A percentile compares a stretch with the other conserved stretches of the same genome.
Conservation (phyloP, 345 rosid genomes). For the Euphorbia peplus region DNA sequence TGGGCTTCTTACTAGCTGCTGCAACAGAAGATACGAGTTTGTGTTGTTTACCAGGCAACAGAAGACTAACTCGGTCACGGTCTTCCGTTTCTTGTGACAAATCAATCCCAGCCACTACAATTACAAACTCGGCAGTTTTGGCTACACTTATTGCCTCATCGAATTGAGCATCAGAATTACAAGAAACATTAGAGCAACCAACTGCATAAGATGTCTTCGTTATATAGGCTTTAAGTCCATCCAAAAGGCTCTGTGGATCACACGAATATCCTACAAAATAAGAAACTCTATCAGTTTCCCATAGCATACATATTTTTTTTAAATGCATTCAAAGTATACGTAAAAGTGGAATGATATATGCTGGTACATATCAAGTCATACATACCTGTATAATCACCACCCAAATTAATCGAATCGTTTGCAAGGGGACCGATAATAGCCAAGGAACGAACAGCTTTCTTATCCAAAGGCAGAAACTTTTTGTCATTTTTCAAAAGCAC, state of each 20-base stretch:
- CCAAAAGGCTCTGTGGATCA: slow-evolving; percentile 53
- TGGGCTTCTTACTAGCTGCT: slow-evolving; percentile 55
- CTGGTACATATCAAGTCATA: slow-evolving; percentile 18
- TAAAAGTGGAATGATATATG: slow-evolving; percentile 3
- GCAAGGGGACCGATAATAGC: slow-evolving; percentile 54
- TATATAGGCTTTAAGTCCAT: slow-evolving; percentile 49
- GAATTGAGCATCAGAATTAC: slow-evolving; percentile 48
- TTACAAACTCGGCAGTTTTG: slow-evolving; percentile 54
- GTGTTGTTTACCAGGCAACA: slow-evolving; percentile 83
- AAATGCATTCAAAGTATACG: background rate
- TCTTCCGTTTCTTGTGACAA: slow-evolving; percentile 88
- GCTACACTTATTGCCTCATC: slow-evolving; percentile 55
- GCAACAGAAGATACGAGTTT: slow-evolving; percentile 63
- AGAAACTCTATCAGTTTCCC: slow-evolving; percentile 2
- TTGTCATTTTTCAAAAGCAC: slow-evolving; percentile 33
- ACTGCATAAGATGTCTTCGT: slow-evolving; percentile 42
- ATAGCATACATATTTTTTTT: background rate
- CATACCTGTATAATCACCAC: slow-evolving; percentile 79
- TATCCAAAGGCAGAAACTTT: slow-evolving; percentile 24
- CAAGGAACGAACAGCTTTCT: slow-evolving; percentile 21
- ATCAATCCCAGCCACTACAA: slow-evolving; percentile 78
- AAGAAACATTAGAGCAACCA: slow-evolving; percentile 68
- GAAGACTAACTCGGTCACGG: slow-evolving; percentile 73
- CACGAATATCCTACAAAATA: slow-evolving; percentile 62
- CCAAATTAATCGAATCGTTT: slow-evolving; percentile 48